Evolutionary conservation across 306 rosid genomes (phyloP).

Genomic region (Trichosanthes truncata): DNA sequence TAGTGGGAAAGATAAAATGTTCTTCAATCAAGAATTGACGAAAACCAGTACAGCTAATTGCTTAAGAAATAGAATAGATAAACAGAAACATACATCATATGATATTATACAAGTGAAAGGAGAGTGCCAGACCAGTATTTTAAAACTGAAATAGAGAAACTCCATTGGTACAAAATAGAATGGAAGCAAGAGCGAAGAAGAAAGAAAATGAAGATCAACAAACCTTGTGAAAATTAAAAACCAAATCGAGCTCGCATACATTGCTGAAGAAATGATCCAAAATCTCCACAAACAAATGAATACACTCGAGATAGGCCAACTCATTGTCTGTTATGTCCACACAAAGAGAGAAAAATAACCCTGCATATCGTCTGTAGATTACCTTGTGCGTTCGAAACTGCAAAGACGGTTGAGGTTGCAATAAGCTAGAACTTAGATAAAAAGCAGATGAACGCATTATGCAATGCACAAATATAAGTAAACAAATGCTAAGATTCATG

Average conservation of each 20-base stretch:
- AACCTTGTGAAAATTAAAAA: slow-evolving; percentile 90
- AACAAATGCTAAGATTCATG: background rate
- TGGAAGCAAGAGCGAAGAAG: background rate
- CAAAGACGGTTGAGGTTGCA: slow-evolving; percentile 10
- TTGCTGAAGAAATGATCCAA: slow-evolving; percentile 96
- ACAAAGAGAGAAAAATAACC: slow-evolving; percentile 91
- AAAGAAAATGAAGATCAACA: slow-evolving; percentile 6
- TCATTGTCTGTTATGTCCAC: slow-evolving; percentile 98
- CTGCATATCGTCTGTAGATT: slow-evolving; percentile 94
- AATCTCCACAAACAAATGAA: slow-evolving; percentile 91
- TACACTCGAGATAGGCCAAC: slow-evolving; percentile 90
- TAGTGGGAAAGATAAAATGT: background rate
- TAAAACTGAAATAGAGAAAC: background rate
- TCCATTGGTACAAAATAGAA: background rate
- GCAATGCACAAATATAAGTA: background rate
- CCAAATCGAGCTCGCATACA: slow-evolving; percentile 86
- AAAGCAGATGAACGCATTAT: background rate
- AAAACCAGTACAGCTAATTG: background rate
- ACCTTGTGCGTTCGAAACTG: slow-evolving; percentile 97
- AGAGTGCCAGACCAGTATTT: background rate
- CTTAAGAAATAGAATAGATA: background rate
- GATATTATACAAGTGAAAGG: background rate
- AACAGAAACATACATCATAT: background rate
- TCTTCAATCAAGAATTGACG: background rate
- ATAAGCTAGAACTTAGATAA: slow-evolving; percentile 12